Evolutionary conservation across 495 filamentous ascomycete genomes (phyloP).

Genomic region (Neurospora intermedia): DNA sequence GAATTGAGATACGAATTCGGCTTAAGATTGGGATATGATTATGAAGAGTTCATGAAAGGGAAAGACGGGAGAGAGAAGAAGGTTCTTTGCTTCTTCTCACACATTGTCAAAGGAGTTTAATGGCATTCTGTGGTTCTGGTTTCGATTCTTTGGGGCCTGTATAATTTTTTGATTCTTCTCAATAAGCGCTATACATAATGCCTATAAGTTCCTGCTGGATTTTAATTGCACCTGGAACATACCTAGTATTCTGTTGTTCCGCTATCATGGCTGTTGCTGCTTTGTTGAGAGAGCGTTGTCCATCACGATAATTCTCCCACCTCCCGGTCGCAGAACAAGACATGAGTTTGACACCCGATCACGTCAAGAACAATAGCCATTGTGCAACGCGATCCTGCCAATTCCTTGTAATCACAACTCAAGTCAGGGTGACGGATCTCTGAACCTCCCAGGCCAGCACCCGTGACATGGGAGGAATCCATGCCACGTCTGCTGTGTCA

Average conservation of each 20-base stretch:
- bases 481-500: not conserved
- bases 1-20: not conserved
- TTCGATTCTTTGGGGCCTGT: not conserved
- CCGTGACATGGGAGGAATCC: not conserved
- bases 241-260: too few species aligned
- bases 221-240: not conserved
- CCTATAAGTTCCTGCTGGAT: not conserved
- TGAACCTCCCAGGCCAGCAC: not conserved
- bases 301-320: not conserved
- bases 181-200: not conserved
- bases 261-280: not conserved
- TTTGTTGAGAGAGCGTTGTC: not conserved
- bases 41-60: not conserved
- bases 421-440: not conserved
- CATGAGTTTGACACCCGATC: not conserved
- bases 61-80: not conserved
- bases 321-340: not conserved
- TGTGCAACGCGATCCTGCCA: not conserved
- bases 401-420: not conserved
- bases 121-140: not conserved
- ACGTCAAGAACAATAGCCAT: not conserved
- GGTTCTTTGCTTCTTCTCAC: not conserved
- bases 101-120: not conserved
- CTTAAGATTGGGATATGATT: not conserved
- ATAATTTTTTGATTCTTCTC: not conserved